A percentile compares a stretch with the other conserved stretches of the same genome.
phyloP scores from a whole-genome alignment of 2,329 filamentous ascomycete genomes.

The Paracamarosporium sp. region DNA sequence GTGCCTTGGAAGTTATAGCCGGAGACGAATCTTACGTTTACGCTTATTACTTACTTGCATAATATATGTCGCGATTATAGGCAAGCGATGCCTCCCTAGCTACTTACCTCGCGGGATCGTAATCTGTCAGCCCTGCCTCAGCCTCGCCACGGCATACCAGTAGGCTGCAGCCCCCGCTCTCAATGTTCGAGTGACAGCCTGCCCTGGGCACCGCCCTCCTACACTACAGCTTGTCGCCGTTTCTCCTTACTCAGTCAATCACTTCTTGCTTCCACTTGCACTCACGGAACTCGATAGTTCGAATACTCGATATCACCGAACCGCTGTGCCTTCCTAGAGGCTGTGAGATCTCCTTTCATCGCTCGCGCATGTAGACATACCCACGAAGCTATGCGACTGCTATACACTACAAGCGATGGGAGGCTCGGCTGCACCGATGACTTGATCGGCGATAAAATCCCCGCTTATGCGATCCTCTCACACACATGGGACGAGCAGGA shows the following conservation, averaged over 20 bases:
- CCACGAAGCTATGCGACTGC: conserved; percentile 15
- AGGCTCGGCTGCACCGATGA: conserved; percentile 1
- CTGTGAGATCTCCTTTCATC: conserved; percentile 7
- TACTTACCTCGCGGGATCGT: conserved; percentile 5
- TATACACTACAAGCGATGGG: conserved; percentile 16
- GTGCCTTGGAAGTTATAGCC: no score
- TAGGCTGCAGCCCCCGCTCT: conserved; percentile 16
- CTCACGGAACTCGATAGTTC: conserved; percentile 4
- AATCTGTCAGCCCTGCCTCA: conserved; percentile 16
- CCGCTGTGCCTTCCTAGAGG: conserved; percentile 13
- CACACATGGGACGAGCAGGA: conserved; percentile 5
- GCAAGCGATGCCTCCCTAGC: no score
- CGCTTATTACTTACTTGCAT: no score
- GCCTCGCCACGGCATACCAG: conserved; percentile 13
- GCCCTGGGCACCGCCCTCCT: conserved; percentile 9
- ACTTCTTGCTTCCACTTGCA: no score
- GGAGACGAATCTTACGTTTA: no score
- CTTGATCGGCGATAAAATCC: background rate
- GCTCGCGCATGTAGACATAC: conserved; percentile 10
- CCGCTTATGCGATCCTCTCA: conserved; percentile 3
- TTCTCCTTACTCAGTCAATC: conserved; percentile 1
- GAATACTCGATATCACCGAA: conserved; percentile 5
- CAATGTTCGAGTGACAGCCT: conserved; percentile 11
- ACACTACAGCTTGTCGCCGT: background rate
- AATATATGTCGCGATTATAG: no score